These are phyloP conservation scores for Coniochaeta ligniaria DNA, from an alignment of 2,329 filamentous ascomycete genomes.

Conservation along the genomic window DNA sequence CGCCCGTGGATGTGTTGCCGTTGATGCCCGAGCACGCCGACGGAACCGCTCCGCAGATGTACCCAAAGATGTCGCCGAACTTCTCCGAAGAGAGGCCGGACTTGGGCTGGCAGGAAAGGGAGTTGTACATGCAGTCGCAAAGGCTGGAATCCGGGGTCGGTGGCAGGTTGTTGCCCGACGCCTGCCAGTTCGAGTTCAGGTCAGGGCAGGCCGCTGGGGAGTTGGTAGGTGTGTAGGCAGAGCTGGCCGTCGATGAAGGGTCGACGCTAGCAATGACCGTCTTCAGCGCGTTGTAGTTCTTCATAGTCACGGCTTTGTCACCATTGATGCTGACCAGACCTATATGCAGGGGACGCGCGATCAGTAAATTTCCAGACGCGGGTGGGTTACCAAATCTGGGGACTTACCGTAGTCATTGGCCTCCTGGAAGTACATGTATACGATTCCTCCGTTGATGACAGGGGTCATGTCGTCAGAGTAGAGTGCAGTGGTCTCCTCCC, in stretches of 20 bases:
- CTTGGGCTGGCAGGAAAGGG: slow-evolving; percentile 63
- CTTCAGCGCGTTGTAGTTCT: slow-evolving; percentile 69
- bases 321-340: slow-evolving; percentile 57
- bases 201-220: slow-evolving; percentile 65
- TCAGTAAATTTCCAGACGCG: neutral
- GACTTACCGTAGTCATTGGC: slow-evolving; percentile 72
- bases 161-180: slow-evolving; percentile 60
- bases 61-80: slow-evolving; percentile 64
- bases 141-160: slow-evolving; percentile 72
- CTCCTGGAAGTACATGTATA: slow-evolving; percentile 98
- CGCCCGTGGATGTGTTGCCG: slow-evolving; percentile 58
- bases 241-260: slow-evolving; percentile 58
- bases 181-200: slow-evolving; percentile 59
- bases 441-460: slow-evolving; percentile 92
- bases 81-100: slow-evolving; percentile 47
- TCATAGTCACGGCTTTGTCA: slow-evolving; percentile 55
- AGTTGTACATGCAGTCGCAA: slow-evolving; percentile 79
- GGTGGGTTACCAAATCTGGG: neutral
- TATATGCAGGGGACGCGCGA: slow-evolving; percentile 19
- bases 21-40: slow-evolving; percentile 60
- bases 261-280: slow-evolving; percentile 60
- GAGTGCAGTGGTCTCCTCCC: slow-evolving; percentile 77
- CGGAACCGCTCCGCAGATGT: slow-evolving; percentile 56
- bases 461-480: slow-evolving; percentile 74
- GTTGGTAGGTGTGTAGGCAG: slow-evolving; percentile 68